A percentile compares a stretch with the other conserved stretches of the same genome.
Evolutionary conservation across 352 stramenopile genomes (phyloP).

Genomic region (Globisporangium paddicum): DNA sequence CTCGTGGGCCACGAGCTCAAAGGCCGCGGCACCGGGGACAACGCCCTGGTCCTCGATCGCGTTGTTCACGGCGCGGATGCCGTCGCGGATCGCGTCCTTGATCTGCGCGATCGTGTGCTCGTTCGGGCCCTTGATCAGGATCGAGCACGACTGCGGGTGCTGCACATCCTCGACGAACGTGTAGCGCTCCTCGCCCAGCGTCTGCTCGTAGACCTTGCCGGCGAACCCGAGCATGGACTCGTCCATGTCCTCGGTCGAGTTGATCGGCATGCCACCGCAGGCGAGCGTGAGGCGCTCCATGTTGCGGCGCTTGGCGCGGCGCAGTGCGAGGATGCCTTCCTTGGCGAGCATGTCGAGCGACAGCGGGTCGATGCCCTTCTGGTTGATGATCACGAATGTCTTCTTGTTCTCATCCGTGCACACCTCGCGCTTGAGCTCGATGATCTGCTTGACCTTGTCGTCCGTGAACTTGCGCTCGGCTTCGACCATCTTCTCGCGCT

Average conservation of each 20-base stretch:
- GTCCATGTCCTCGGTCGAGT: constrained; percentile 98
- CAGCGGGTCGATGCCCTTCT: constrained; percentile 99
- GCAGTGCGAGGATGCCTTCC: constrained; percentile 97
- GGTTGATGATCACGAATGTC: constrained; percentile 99
- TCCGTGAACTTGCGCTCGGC: constrained; percentile 94
- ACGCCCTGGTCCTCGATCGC: constrained; percentile 96
- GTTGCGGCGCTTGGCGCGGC: constrained; percentile 98
- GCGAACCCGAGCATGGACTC: constrained; percentile 95
- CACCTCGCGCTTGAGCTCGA: constrained; percentile 98
- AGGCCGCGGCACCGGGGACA: constrained; percentile 95
- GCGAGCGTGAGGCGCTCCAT: constrained; percentile 99
- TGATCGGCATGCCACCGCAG: constrained; percentile 97
- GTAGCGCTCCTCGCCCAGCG: constrained; percentile 98
- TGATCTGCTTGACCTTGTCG: constrained; percentile 96
- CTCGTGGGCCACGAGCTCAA: constrained; percentile 93
- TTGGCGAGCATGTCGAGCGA: constrained; percentile 99
- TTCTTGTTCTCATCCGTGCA: constrained; percentile 95
- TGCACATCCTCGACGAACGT: constrained; percentile 99
- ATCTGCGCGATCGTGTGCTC: constrained; percentile 98
- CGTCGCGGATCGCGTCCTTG: constrained; percentile 98
- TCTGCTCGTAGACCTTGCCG: constrained; percentile 97
- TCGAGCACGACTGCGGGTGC: constrained; percentile 96
- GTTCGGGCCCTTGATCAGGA: constrained; percentile 99
- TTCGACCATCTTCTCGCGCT: constrained; percentile 98
- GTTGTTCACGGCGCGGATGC: constrained; percentile 98